Base-by-base conservation (phyloP, 2,329 filamentous ascomycete species). In the Scytalidium sp. region DNA sequence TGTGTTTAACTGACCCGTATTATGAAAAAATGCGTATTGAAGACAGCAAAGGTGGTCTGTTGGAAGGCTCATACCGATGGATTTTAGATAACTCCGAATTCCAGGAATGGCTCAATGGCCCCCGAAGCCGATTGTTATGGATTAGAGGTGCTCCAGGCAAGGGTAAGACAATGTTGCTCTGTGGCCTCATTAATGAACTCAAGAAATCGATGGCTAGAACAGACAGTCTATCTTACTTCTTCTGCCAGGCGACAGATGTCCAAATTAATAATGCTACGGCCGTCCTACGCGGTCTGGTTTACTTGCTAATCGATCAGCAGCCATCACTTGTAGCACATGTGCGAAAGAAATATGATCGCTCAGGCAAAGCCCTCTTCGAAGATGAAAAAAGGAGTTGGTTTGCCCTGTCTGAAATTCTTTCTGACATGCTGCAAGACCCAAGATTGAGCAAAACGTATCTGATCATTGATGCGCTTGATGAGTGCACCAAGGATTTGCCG, bases 401-500 rank as follows among this genome's bases (percentile, higher is more conserved):
- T 39, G 57, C 62, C 1, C 45, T 79, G 6, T 64, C 56, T 0
- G 49, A 64, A 2, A 69, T 77, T 4, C 65, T 79, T 1, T 51
- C 15, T 1, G 52, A 56, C 3, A 72, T 79, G 10, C 50, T 79
- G 2, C 15, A 63, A 13, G 70, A 75, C 41, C 48, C 53, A 2
- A 58, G 11, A 5, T 47, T 70, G 2, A 15, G 57, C 1, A 52
- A 11, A 0, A 62, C 60, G 0, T 64, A 64, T 51, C 46, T 79
- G 3, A 51, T 76, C 11, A 58, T 79, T 41, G 73, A 78, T 57
- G 74, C 72, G 1, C 68, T 78, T 1, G 73, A 79, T 49, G 73
- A 78, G 55, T 76, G 71, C 52, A 50, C 43, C 13, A 41, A 29
- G 8, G 64, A 56, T 29, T 51, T 57, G 19, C 5, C 42, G 0